These are phyloP conservation scores for Colletotrichum zoysiae DNA, from an alignment of 2,329 filamentous ascomycete species.

Conservation along the genomic window DNA sequence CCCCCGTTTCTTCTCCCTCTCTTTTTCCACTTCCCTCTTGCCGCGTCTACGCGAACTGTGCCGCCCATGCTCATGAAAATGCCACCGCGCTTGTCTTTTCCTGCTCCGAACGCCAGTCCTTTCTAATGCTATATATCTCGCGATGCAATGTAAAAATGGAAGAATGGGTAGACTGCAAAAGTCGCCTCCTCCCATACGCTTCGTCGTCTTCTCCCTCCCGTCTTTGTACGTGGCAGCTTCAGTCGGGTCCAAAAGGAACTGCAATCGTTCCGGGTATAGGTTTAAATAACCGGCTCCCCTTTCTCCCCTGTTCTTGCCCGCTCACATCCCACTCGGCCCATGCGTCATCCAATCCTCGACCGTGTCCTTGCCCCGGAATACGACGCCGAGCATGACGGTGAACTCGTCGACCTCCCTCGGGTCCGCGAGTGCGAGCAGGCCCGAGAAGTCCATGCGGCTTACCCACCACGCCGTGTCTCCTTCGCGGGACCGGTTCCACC, in stretches of 20 bases:
- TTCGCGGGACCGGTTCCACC: conserved; percentile 40
- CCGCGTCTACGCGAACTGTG: background rate
- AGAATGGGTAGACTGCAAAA: background rate
- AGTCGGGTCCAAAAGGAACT: background rate
- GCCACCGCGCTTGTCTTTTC: conserved; percentile 2
- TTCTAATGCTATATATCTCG: conserved; percentile 7
- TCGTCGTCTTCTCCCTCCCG: background rate
- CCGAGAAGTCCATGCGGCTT: conserved; percentile 40
- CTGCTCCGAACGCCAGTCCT: conserved; percentile 26
- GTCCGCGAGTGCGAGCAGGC: conserved; percentile 39
- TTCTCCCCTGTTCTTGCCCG: background rate
- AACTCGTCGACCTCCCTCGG: conserved; percentile 42
- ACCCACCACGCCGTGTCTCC: conserved; percentile 42
- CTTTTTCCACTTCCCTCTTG: background rate
- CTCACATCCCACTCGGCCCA: conserved; percentile 28
- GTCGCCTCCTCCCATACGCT: background rate
- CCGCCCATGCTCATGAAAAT: conserved; percentile 18
- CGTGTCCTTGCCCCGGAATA: conserved; percentile 37
- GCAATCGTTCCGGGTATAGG: background rate
- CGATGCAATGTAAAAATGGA: background rate
- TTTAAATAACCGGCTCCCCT: background rate
- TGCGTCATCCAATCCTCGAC: conserved; percentile 43
- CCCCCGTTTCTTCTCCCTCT: no score
- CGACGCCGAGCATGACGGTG: conserved; percentile 38
- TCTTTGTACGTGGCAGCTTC: background rate